Evolutionary conservation across 164 flowering plant genomes (phyloP).

Genomic region (Aristolochia contorta): DNA sequence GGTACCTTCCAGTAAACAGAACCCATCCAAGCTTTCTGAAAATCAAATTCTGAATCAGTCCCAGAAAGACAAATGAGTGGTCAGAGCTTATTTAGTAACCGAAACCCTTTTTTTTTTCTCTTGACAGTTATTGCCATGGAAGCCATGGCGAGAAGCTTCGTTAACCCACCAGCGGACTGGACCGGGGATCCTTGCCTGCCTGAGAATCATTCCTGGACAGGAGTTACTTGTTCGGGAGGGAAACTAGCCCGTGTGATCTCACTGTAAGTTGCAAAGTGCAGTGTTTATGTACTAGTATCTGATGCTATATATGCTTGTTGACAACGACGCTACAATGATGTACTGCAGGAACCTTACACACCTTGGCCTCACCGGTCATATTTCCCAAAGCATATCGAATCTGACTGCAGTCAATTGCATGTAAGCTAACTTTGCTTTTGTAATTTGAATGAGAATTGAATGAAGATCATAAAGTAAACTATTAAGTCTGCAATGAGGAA

Average conservation of each 20-base stretch:
- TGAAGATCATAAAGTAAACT: no score
- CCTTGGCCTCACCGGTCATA: constrained; percentile 40
- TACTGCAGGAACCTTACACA: constrained; percentile 52
- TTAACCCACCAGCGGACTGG: constrained; percentile 76
- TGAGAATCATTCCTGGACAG: constrained; percentile 59
- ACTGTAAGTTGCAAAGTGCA: constrained; percentile 43
- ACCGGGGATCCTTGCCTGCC: constrained; percentile 93
- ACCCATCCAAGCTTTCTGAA: no score
- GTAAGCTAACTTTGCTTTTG: constrained; percentile 49
- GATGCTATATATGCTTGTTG: not conserved
- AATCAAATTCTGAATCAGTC: no score
- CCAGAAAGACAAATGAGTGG: no score
- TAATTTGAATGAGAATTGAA: no score
- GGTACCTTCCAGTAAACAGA: constrained; percentile 27
- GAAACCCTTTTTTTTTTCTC: no score
- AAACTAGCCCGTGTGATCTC: constrained; percentile 32
- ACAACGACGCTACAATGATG: not conserved
- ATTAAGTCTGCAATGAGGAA: no score
- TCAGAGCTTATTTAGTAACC: no score
- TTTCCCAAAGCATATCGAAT: constrained; percentile 41
- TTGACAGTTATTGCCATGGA: constrained; percentile 59
- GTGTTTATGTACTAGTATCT: not conserved
- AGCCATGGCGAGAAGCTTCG: constrained; percentile 39
- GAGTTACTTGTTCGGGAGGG: constrained; percentile 48
- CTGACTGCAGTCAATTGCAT: constrained; percentile 50